A percentile compares a stretch with the other conserved stretches of the same genome.
phyloP scores from a whole-genome alignment of 2,329 filamentous ascomycete genomes.

The Cladosporium phlei region DNA sequence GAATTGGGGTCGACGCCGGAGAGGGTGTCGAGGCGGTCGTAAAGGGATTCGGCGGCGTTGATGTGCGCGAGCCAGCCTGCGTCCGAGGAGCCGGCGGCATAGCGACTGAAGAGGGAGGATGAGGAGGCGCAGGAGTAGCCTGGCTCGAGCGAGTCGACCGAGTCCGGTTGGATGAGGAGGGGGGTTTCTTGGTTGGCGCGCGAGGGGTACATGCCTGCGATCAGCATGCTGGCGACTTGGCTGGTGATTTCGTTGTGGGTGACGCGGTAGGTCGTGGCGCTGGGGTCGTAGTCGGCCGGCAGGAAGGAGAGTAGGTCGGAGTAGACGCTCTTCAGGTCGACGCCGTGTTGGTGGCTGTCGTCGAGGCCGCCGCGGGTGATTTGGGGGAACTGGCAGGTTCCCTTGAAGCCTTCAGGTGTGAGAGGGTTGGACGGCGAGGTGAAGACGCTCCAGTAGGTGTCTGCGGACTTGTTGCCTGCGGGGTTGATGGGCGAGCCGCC shows the following conservation, averaged over 20 bases:
- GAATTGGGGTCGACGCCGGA: constrained; percentile 58
- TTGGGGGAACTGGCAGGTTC: constrained; percentile 76
- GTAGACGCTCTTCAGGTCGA: constrained; percentile 74
- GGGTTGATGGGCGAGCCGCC: constrained; percentile 56
- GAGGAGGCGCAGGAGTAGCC: constrained; percentile 61
- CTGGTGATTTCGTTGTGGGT: constrained; percentile 80
- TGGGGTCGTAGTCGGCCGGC: constrained; percentile 44
- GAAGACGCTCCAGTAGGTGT: constrained; percentile 63
- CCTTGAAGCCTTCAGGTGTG: constrained; percentile 60
- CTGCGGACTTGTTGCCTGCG: constrained; percentile 45
- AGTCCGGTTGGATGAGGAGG: constrained; percentile 47
- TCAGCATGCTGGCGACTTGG: constrained; percentile 71
- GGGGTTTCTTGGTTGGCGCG: constrained; percentile 27
- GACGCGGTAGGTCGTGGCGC: constrained; percentile 61
- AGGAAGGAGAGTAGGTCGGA: constrained; percentile 64
- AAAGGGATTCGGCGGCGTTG: constrained; percentile 51
- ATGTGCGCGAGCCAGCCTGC: constrained; percentile 62
- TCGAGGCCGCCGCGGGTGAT: constrained; percentile 67
- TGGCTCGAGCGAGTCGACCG: constrained; percentile 69
- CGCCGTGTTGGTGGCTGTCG: constrained; percentile 71
- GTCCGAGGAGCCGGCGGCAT: constrained; percentile 43
- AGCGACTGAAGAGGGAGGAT: constrained; percentile 39
- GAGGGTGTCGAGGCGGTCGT: constrained; percentile 58
- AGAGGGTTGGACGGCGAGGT: constrained; percentile 63
- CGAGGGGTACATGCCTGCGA: constrained; percentile 62